phyloP scores from a whole-genome alignment of 2,329 filamentous ascomycete species.

The Colletotrichum graminicola region DNA sequence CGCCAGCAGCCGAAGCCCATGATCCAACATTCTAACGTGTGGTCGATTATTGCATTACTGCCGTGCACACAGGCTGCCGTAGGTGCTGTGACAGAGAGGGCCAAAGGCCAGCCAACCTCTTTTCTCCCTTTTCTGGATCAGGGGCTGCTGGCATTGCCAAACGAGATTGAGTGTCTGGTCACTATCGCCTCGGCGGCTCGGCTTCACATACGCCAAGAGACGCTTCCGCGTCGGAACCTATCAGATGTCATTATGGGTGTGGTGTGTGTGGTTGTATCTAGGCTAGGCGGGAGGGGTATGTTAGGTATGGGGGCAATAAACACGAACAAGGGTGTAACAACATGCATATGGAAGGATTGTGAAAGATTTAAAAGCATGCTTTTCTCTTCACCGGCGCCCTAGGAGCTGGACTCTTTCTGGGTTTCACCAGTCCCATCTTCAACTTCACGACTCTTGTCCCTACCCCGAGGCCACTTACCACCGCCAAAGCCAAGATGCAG shows the following conservation, averaged over 20 bases:
- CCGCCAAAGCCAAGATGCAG: constrained; percentile 27
- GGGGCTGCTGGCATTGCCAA: neutral
- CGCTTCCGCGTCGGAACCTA: neutral
- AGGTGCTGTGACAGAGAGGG: neutral
- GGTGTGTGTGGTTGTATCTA: neutral
- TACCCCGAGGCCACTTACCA: neutral
- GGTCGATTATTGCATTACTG: constrained; percentile 11
- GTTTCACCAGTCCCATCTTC: neutral
- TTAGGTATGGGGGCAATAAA: neutral
- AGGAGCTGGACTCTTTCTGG: neutral
- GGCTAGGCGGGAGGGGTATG: neutral
- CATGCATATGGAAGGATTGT: neutral
- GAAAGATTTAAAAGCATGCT: neutral
- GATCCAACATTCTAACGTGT: too few species aligned
- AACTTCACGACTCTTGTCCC: neutral
- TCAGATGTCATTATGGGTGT: neutral
- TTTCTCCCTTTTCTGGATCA: neutral
- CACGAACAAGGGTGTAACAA: neutral
- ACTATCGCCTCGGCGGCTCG: neutral
- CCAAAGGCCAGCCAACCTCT: too few species aligned
- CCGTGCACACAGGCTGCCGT: neutral
- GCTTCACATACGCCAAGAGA: neutral
- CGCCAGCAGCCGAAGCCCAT: neutral
- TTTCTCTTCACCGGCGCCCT: neutral
- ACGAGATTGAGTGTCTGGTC: neutral